phyloP scores from a whole-genome alignment of 306 rosid species.

The Senna tora region DNA sequence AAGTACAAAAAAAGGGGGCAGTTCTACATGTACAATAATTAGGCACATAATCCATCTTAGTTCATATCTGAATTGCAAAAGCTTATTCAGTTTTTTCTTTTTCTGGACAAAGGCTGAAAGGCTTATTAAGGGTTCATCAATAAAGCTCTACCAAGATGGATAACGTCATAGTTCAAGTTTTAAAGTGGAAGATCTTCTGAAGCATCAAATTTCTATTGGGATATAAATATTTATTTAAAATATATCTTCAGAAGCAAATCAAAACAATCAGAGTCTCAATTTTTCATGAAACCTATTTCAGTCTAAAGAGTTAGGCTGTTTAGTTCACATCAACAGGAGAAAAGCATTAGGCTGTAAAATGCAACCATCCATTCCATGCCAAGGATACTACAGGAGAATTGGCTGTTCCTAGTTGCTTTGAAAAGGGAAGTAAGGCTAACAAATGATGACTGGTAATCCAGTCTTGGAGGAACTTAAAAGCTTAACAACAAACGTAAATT shows the following conservation, averaged over 20 bases:
- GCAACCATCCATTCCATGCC: too few relatives aligned
- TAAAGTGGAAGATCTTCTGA: neutral
- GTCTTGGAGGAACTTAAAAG: neutral
- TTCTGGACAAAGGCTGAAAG: neutral
- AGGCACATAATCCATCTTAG: neutral
- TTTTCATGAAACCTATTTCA: too few relatives aligned
- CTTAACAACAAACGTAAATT: too few relatives aligned
- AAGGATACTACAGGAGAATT: neutral
- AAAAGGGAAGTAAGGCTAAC: neutral
- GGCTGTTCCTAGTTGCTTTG: neutral
- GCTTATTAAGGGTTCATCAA: neutral
- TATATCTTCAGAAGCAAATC: slow-evolving; percentile 9
- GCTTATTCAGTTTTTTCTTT: neutral
- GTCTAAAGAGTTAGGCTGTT: too few relatives aligned
- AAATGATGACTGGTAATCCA: neutral
- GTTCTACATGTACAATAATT: neutral
- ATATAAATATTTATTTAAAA: slow-evolving; percentile 3
- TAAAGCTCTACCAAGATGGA: neutral
- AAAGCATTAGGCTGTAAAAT: too few relatives aligned
- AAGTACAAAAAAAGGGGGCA: neutral
- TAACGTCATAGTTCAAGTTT: neutral
- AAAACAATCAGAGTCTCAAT: too few relatives aligned
- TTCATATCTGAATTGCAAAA: neutral
- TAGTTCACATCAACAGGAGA: too few relatives aligned
- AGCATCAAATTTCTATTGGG: neutral